Evolutionary conservation across 192 early-diverging fungal genomes (phyloP), one percentile per base, ranked within the genome.

Genomic region (Linnemannia zychae): DNA sequence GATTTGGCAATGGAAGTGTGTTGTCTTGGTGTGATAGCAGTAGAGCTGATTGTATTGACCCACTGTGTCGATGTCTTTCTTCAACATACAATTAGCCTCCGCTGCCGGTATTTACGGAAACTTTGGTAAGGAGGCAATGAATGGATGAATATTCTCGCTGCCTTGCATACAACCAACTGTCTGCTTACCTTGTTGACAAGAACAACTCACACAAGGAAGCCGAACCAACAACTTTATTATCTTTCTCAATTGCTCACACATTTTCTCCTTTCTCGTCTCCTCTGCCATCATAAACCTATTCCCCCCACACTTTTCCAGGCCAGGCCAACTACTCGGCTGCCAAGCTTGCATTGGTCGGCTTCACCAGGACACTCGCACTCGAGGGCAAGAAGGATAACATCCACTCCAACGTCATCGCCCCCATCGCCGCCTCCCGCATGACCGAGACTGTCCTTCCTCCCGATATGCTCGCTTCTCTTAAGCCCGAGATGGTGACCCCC

Each of bases 391-490:
- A 95, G 82, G 91, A 94, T 87, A 97, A 97, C 87, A 99, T 99
- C 88, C 88, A 97, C 74, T 92, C 90, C 72, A 99, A 99, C 88
- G 94, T 96, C 68, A 97, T 99, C 89, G 98, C 97, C 38, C 98
- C 98, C 76, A 99, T 97, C 83, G 98, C 98, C 20, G 98, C 97
- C 49, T 99, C 98, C 6, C 90, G 94, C 53, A 99, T 99, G 98
- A 98, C 98, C 11, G 98, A 97, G 75, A 99, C 98, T 67, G 90
- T 99, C 75, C 93, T 99, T 93, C 97, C 98, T 15, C 96, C 96
- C 37, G 98, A 99, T 73, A 94, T 99, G 86, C 94, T 98, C 72
- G 97, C 96, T 66, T 94, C 96, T 67, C 92, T 99, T 74, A 99
- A 99, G 90, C 97, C 98, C 69, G 97, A 98, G 46, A 99, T 96